Percentiles rank a stretch among this genome's conserved stretches.
These are phyloP conservation scores for Trypanosoma theileri DNA, from an alignment of 208 protist species.

Conservation along the genomic window DNA sequence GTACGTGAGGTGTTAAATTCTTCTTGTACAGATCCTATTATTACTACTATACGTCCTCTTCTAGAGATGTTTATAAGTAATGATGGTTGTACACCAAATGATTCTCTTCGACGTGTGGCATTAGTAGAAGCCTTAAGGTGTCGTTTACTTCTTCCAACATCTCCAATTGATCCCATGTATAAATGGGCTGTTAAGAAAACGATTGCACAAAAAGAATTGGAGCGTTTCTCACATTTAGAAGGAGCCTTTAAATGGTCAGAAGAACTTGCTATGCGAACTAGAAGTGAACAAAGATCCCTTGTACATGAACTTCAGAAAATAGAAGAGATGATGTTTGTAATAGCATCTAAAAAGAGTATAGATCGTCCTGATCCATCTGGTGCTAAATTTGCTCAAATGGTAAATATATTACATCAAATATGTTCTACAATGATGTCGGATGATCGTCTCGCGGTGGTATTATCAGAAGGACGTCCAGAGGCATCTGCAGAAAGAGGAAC, in stretches of 20 bases:
- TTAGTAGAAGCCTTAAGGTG: slow-evolving; percentile 72
- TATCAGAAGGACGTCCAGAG: slow-evolving; percentile 6
- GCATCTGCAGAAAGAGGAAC: slow-evolving; percentile 30
- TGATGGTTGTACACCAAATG: slow-evolving; percentile 8
- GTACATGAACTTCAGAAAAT: slow-evolving; percentile 34
- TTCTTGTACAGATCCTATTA: slow-evolving; percentile 3
- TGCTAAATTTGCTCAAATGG: slow-evolving; percentile 71
- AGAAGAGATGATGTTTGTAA: slow-evolving; percentile 38
- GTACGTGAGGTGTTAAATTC: slow-evolving; percentile 15
- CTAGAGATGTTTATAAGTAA: slow-evolving; percentile 18
- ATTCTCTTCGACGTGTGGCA: slow-evolving; percentile 43
- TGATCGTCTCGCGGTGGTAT: slow-evolving; percentile 47
- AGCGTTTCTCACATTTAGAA: slow-evolving; percentile 48
- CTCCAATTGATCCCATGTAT: slow-evolving; percentile 84
- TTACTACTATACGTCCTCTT: slow-evolving; percentile 29
- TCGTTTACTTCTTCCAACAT: slow-evolving; percentile 75
- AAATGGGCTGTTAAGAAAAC: slow-evolving; percentile 46
- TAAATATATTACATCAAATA: slow-evolving; percentile 64
- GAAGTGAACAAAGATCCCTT: slow-evolving; percentile 38
- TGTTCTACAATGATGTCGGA: slow-evolving; percentile 65
- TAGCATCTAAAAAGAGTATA: slow-evolving; percentile 42
- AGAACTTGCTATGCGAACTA: slow-evolving; percentile 44
- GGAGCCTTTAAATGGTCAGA: slow-evolving; percentile 68
- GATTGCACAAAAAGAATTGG: slow-evolving; percentile 44
- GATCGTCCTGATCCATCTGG: slow-evolving; percentile 63